Evolutionary conservation across 208 protist species (phyloP), one percentile per base, ranked within the genome.

Genomic region (Wallacemonas sp.): DNA sequence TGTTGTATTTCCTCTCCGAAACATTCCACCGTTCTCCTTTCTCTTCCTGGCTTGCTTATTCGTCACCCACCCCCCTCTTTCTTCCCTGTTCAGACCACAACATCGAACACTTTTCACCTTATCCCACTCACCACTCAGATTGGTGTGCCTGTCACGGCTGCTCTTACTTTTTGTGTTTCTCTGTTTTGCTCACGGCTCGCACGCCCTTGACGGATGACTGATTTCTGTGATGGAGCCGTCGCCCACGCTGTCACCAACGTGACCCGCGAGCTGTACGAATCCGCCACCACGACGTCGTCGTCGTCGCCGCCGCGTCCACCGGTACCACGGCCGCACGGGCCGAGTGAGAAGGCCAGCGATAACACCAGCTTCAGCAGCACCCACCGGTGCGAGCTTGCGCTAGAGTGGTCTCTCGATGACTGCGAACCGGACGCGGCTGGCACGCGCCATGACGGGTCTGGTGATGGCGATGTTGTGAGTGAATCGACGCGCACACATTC

Each of bases 201-300:
- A n/a, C n/a, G n/a, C n/a, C n/a, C n/a, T n/a, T n/a, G n/a, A n/a
- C n/a, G n/a, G n/a, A 59, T 59, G 52, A 16, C 31, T 42, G 16
- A 33, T 12, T n/a, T 42, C 32, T 25, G 11, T 7, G 52, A 59
- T 23, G 52, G 10, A 11, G 52, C 26, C 31, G n/a, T 44, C 20
- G 32, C n/a, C 5, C 31, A 59, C 32, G 3, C 52, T 10, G 52
- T 23, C 5, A n/a, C n/a, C 14, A 25, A 59, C 32, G 52, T 59
- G 52, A 59, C 52, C 10, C 52, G 52, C 28, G 52, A 59, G 31
- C 31, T 59, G 52, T 59, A 59, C 20, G 52, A 59, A 26, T 33
- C 48, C 4, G 26, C 48, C 18, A 31, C 48, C 20, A 18, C 48
- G 25, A 42, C 52, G 31, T 59, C 52, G 5, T 18, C 5, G 31